Percentiles rank a stretch among this genome's conserved stretches.
phyloP scores from a whole-genome alignment of 768 basidiomycete genomes.

The Rhodotorula babjevae region DNA sequence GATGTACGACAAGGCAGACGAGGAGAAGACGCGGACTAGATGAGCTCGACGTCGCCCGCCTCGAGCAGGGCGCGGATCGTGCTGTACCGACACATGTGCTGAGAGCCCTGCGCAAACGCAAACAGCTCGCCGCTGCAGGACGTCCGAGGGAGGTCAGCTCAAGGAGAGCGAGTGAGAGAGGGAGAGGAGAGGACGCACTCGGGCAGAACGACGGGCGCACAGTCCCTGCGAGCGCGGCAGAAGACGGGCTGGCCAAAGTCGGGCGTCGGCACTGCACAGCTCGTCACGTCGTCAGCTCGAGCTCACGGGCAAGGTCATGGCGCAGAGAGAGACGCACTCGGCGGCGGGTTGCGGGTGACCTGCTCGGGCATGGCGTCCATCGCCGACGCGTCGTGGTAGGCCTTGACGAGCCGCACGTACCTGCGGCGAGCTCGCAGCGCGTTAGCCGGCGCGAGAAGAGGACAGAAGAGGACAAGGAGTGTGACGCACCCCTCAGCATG shows the following conservation, averaged over 20 bases:
- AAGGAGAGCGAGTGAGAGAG: neutral
- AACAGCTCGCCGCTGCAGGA: constrained; percentile 27
- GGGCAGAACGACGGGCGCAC: constrained; percentile 28
- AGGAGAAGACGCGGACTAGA: neutral
- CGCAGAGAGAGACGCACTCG: neutral
- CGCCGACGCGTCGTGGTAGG: constrained; percentile 30
- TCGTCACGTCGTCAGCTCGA: neutral
- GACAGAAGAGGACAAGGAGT: too few relatives aligned
- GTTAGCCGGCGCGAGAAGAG: neutral
- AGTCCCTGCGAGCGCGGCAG: constrained; percentile 25
- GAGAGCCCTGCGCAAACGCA: constrained; percentile 18
- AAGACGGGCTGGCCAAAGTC: constrained; percentile 36
- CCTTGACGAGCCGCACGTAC: constrained; percentile 32
- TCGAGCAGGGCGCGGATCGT: constrained; percentile 22
- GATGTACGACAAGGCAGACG: neutral
- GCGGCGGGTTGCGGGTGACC: constrained; percentile 16
- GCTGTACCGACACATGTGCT: constrained; percentile 39
- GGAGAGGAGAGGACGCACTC: constrained; percentile 23
- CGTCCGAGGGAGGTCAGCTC: too few relatives aligned
- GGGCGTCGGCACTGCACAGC: constrained; percentile 10
- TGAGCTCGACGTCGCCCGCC: constrained; percentile 25
- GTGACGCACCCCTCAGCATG: constrained; percentile 25
- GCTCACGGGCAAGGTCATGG: neutral
- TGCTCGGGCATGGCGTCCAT: constrained; percentile 36
- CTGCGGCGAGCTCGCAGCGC: neutral